Base-by-base conservation (phyloP, 1,284 basidiomycete genomes). In the Ganoderma leucocontextum region DNA sequence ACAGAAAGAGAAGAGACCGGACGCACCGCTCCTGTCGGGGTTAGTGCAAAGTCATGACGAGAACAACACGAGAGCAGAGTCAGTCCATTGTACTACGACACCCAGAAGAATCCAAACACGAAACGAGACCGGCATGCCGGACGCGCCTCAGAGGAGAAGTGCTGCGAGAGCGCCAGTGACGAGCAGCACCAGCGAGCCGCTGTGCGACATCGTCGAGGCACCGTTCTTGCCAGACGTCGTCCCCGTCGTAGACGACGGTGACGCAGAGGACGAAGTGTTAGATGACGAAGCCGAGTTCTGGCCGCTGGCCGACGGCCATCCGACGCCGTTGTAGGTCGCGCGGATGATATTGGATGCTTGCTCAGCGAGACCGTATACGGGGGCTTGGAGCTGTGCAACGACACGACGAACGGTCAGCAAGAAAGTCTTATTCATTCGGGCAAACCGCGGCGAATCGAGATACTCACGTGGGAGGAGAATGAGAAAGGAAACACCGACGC, bases 351-450 rank as follows among this genome's bases (percentile, higher is more conserved):
- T 84, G 6, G 90, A 85, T 0, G 86, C 91, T 77, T 87, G 87
- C 79, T 94, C 91, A 5, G 90, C 91, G 59, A 93, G 81, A 36
- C 90, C 93, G 76, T 91, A 95, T 2, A 87, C 85, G 4, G 88
- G 82, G 19, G 87, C 84, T 79, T 85, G 80, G 70, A 86, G 78
- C 82, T 89, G 77, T 13, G 73, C 29, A 59, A 39, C 17, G 44
- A 36, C 5, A 36, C 35, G 42, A 33, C 42, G 35, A 25, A 13
- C 9, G n/a, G 60, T 52, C 35, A 25, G 6, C 19, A 9, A 52
- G 4, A 8, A 52, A 9, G 0, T 6, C 15, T 17, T 49, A 10
- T 55, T 60, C 29, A 29, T 29, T 49, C 47, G 22, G 9, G 29
- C 35, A 22, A 60, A 60, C 22, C 13, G 36, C 29, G 33, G 55